Conservation (phyloP, 352 stramenopile genomes). For the Phytophthora constricta region DNA sequence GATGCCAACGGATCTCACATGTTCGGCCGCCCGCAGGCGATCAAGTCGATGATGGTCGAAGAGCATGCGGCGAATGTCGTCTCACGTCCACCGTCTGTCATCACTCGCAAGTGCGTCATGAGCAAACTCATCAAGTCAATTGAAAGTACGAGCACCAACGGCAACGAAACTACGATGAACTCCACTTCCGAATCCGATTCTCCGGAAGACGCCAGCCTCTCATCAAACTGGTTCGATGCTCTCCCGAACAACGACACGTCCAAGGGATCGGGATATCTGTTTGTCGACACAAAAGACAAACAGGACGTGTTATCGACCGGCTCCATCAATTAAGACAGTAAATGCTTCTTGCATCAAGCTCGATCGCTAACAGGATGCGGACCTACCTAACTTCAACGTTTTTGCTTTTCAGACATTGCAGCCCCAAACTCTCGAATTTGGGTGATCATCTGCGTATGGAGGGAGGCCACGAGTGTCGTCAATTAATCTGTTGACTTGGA, state of each 20-base stretch:
- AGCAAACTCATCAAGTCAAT: not conserved
- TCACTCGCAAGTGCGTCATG: not conserved
- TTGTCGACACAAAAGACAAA: not conserved
- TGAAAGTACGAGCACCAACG: not conserved
- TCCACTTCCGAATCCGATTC: not conserved
- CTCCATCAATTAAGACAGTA: too few species aligned
- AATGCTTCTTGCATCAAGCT: too few species aligned
- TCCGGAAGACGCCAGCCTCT: not conserved
- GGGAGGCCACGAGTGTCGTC: too few species aligned
- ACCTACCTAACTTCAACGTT: too few species aligned
- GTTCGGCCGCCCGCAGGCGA: not conserved
- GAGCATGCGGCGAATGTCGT: not conserved
- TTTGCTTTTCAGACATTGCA: too few species aligned
- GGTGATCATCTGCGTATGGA: too few species aligned
- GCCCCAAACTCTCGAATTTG: too few species aligned
- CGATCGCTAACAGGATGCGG: too few species aligned
- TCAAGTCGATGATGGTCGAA: not conserved
- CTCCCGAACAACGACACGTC: not conserved
- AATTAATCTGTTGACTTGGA: too few species aligned
- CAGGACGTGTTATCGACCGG: too few species aligned
- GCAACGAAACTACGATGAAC: not conserved
- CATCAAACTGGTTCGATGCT: conserved; percentile 9
- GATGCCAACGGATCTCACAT: not conserved
- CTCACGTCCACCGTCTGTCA: not conserved
- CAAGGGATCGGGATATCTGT: not conserved